Base-by-base conservation (phyloP, 139 green algal genomes). In the Asterochloris sp. region DNA sequence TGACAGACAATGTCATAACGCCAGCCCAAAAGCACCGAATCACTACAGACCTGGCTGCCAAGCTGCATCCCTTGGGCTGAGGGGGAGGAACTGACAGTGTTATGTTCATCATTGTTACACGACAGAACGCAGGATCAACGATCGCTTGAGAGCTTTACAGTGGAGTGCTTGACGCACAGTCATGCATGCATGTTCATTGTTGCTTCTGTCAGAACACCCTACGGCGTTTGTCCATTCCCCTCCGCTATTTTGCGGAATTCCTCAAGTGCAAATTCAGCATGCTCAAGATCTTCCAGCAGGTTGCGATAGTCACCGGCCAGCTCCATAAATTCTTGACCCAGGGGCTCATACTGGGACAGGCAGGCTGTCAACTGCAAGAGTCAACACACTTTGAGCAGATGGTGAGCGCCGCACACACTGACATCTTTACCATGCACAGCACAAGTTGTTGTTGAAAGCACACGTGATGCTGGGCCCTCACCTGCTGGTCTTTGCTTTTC, bases 1-100 rank as follows among this genome's bases (percentile, higher is more conserved):
- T 85, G 82, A 66, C 73, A 28, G 76, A 77, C 0, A 88, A 90
- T 11, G 73, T 92, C 61, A 92, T 96, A 80, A 91, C 67, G 0
- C 11, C 82, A 0, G 80, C 79, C 13, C 92, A 96, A 83, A 85
- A 90, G 21, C 73, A 82, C 12, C 27, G 28, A 13, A 83, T 96
- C 13, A 86, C 88, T 13, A 76, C 77, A 12, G 87, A 95, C 73
- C 47, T 96, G 69, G 87, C 89, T 10, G 47, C 79, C 29, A 71
- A 85, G 24, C 83, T 96, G 76, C 84, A 91, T 29, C 74, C 82
- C 38, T 6, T 54, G 38, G 38, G 38, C 38, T 54, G 38, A 54
- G 38, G 38, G 38, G 38, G 38, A 54, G 38, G 38, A 54, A 54
- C 38, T 54, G 38, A 54, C 38, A 54, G 38, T 54, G 6, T 6